phyloP scores from a whole-genome alignment of 164 flowering plant genomes.

The Sedum album region DNA sequence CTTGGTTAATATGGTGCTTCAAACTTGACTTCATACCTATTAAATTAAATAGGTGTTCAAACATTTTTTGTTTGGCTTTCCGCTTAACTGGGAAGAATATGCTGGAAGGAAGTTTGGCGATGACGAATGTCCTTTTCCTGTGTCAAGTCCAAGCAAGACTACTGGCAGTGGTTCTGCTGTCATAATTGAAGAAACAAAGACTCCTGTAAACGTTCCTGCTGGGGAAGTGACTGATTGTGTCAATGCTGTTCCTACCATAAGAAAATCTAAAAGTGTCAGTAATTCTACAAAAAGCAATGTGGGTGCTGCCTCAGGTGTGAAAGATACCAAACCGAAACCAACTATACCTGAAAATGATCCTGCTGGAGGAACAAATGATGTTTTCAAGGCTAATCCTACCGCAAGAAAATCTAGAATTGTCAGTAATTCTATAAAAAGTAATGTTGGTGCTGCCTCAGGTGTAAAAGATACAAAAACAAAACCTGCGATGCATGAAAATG shows the following conservation, averaged over 20 bases:
- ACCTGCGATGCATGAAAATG: not conserved
- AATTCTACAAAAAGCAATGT: not conserved
- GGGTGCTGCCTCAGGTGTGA: not conserved
- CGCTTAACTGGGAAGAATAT: constrained; percentile 7
- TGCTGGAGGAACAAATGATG: not conserved
- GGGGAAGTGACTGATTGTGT: not conserved
- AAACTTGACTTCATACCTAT: not conserved
- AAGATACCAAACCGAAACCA: not conserved
- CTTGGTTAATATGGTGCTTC: not conserved
- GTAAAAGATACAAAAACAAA: not conserved
- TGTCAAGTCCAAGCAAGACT: not conserved
- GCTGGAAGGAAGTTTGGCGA: not conserved
- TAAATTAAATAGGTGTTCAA: not conserved
- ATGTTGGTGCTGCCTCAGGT: not conserved
- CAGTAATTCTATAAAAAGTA: not conserved
- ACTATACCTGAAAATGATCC: not conserved
- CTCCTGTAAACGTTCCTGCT: not conserved
- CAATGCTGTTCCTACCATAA: not conserved
- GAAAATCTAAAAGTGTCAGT: not conserved
- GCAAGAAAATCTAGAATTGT: not conserved
- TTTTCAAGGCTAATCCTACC: not conserved
- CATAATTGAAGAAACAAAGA: not conserved
- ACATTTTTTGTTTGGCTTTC: not conserved
- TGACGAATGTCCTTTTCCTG: not conserved
- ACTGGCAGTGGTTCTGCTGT: not conserved